These are phyloP conservation scores for Penicillium sumatraense DNA, from an alignment of 2,329 filamentous ascomycete species.

Conservation along the genomic window DNA sequence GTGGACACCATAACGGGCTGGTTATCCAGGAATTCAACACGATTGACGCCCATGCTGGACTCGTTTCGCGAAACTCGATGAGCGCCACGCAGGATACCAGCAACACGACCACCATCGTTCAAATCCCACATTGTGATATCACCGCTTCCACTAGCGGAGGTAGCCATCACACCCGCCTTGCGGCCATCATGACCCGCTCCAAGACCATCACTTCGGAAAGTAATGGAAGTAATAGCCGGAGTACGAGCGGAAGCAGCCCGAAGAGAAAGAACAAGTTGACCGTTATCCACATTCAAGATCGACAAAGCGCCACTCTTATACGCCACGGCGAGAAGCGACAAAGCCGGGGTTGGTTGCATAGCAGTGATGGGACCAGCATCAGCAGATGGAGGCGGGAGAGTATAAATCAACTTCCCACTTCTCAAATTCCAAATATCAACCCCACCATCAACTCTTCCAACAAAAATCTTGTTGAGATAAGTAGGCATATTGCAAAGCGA, in stretches of 20 bases:
- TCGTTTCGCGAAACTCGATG: slow-evolving; percentile 68
- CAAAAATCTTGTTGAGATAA: slow-evolving; percentile 93
- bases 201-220: slow-evolving; percentile 85
- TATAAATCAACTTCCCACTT: slow-evolving; percentile 88
- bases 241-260: slow-evolving; percentile 68
- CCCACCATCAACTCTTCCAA: slow-evolving; percentile 82
- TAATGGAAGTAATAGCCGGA: slow-evolving; percentile 74
- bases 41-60: slow-evolving; percentile 75
- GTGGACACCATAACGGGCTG: slow-evolving; percentile 90
- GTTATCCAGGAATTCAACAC: slow-evolving; percentile 83
- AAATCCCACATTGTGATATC: slow-evolving; percentile 97
- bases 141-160: slow-evolving; percentile 75
- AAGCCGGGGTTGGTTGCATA: slow-evolving; percentile 78
- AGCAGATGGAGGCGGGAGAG: slow-evolving; percentile 75
- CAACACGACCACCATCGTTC: slow-evolving; percentile 83
- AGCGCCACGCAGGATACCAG: slow-evolving; percentile 83
- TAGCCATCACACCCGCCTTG: slow-evolving; percentile 91
- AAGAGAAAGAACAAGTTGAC: slow-evolving; percentile 72
- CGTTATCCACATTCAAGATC: slow-evolving; percentile 80
- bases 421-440: slow-evolving; percentile 98
- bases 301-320: slow-evolving; percentile 79
- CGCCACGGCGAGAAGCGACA: slow-evolving; percentile 86
- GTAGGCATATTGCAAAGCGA: slow-evolving; percentile 88
- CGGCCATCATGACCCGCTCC: slow-evolving; percentile 88
- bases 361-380: slow-evolving; percentile 83